A percentile compares a stretch with the other conserved stretches of the same genome.
Conservation (phyloP, 768 basidiomycete genomes). For the Suillus fuscotomentosus region DNA sequence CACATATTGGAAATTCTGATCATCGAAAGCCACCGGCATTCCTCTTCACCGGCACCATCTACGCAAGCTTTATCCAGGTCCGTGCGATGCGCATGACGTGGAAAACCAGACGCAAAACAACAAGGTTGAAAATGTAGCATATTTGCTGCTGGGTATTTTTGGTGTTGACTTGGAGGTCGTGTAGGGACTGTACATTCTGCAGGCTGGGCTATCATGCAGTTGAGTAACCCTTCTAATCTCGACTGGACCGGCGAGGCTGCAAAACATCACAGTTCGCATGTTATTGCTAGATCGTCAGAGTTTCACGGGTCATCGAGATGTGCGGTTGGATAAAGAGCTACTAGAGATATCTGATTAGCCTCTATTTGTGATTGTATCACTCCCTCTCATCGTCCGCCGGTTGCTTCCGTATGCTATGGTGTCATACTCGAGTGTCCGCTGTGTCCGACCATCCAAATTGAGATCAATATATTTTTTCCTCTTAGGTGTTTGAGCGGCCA, state of each 20-base stretch:
- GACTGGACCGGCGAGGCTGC: background rate
- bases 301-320: background rate
- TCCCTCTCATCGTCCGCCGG: background rate
- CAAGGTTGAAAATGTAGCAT: background rate
- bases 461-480: background rate
- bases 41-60: background rate
- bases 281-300: background rate
- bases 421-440: background rate
- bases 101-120: background rate
- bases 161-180: background rate
- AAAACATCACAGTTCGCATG: background rate
- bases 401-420: background rate
- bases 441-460: background rate
- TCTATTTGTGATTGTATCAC: background rate
- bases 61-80: background rate
- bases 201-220: background rate
- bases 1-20: background rate
- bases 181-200: background rate
- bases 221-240: background rate
- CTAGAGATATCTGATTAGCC: background rate
- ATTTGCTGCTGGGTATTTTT: background rate
- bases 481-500: background rate
- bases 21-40: background rate
- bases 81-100: background rate
- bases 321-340: background rate